Evolutionary conservation across 2,329 filamentous ascomycete genomes (phyloP).

Genomic region (Ophiostoma pallidulum): DNA sequence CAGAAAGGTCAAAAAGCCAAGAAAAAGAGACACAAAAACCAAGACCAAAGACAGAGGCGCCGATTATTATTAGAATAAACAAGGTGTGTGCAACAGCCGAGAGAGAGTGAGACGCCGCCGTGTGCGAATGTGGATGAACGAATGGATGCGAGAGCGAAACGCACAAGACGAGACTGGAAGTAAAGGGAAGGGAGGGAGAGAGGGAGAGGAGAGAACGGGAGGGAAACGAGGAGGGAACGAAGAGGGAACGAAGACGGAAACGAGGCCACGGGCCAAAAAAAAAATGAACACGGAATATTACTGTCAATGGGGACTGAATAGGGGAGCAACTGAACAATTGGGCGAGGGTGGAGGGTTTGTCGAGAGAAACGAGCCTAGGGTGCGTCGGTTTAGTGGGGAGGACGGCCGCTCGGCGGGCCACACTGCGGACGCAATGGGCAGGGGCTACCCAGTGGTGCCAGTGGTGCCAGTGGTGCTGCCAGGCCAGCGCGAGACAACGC

Average conservation of each 20-base stretch:
- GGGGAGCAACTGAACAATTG: conserved; percentile 8
- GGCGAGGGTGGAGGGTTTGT: conserved; percentile 1
- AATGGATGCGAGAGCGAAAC: background rate
- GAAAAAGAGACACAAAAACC: background rate
- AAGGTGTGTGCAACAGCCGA: background rate
- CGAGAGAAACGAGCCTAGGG: conserved; percentile 7
- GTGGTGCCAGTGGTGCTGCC: too few relatives aligned
- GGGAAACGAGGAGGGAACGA: background rate
- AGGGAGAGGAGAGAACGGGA: background rate
- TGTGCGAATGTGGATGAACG: background rate
- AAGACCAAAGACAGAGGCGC: background rate
- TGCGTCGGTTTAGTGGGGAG: conserved; percentile 6
- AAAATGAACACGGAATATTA: background rate
- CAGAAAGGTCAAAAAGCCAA: background rate
- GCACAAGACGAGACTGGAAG: background rate
- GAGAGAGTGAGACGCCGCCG: too few relatives aligned
- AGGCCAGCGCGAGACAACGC: too few relatives aligned
- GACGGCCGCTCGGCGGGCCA: conserved; percentile 1
- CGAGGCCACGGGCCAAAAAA: background rate
- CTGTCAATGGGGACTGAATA: conserved; percentile 3
- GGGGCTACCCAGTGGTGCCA: too few relatives aligned
- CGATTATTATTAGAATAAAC: background rate
- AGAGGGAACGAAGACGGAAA: too few relatives aligned
- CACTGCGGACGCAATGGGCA: too few relatives aligned
- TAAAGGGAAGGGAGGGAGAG: background rate